A percentile compares a stretch with the other conserved stretches of the same genome.
phyloP scores from a whole-genome alignment of 768 basidiomycete species.

The Thelephora ganbajun region DNA sequence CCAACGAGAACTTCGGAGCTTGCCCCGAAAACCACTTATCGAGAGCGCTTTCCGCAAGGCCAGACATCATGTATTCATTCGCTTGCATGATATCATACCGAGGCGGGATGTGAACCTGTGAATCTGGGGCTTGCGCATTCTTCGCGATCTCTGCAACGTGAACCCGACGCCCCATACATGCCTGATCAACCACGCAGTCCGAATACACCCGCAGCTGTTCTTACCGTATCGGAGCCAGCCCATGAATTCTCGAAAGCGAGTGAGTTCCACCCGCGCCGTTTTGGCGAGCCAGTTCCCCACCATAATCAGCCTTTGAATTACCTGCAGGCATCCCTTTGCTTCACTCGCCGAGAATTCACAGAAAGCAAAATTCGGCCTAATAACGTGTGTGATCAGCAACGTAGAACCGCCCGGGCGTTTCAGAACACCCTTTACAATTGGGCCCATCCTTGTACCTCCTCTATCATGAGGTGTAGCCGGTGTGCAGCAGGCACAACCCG shows the following conservation, averaged over 20 bases:
- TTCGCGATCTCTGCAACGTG: conserved; percentile 35
- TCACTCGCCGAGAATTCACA: conserved; percentile 43
- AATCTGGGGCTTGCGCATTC: conserved; percentile 38
- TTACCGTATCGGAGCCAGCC: conserved; percentile 64
- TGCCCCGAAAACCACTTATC: conserved; percentile 74
- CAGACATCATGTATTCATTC: conserved; percentile 63
- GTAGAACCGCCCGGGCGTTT: conserved; percentile 1
- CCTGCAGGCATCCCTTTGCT: conserved; percentile 35
- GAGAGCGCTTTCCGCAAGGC: conserved; percentile 52
- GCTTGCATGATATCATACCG: conserved; percentile 71
- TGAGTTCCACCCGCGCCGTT: conserved; percentile 50
- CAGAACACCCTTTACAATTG: conserved; percentile 31
- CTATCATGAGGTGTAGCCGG: conserved; percentile 58
- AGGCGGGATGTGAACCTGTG: conserved; percentile 25
- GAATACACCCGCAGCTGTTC: conserved; percentile 8
- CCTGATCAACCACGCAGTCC: background rate
- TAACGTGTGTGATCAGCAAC: conserved; percentile 5
- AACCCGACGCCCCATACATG: background rate
- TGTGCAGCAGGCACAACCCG: conserved; percentile 63
- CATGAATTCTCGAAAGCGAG: conserved; percentile 68
- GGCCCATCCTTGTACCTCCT: conserved; percentile 73
- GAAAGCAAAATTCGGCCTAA: conserved; percentile 39
- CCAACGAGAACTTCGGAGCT: conserved; percentile 33
- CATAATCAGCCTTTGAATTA: conserved; percentile 44
- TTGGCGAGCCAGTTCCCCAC: conserved; percentile 56